Conservation (phyloP, 2,329 filamentous ascomycete species). For the Westerdykella aurantiaca region DNA sequence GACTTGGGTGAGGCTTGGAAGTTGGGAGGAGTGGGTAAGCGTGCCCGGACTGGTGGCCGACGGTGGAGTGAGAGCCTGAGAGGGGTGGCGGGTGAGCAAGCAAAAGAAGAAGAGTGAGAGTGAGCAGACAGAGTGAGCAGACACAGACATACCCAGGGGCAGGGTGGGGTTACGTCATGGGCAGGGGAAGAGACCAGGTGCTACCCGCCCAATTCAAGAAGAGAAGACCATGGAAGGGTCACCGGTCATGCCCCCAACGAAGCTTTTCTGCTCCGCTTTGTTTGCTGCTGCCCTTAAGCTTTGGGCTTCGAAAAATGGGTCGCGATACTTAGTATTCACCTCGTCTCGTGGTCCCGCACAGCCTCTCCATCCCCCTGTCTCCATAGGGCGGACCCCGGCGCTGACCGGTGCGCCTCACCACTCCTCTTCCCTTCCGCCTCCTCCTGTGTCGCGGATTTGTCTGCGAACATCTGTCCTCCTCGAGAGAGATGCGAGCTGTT, state of each 20-base stretch:
- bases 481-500: too few species aligned
- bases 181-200: background rate
- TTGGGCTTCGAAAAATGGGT: too few species aligned
- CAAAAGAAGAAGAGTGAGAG: background rate
- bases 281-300: too few species aligned
- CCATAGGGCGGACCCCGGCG: too few species aligned
- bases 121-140: background rate
- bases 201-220: background rate
- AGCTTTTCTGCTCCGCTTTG: too few species aligned
- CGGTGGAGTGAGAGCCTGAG: background rate
- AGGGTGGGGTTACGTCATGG: background rate
- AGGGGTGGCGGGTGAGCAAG: background rate
- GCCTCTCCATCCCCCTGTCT: too few species aligned
- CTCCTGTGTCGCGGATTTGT: too few species aligned
- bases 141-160: too few species aligned
- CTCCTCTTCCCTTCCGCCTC: background rate
- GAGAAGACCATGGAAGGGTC: background rate
- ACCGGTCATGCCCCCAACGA: too few species aligned
- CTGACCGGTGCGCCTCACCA: background rate
- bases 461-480: too few species aligned
- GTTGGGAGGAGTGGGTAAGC: background rate
- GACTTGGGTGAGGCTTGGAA: background rate
- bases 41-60: background rate
- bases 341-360: too few species aligned
- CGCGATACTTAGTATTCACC: too few species aligned